These are phyloP conservation scores for Cercospora sp. DNA, from an alignment of 2,329 filamentous ascomycete species.

Conservation along the genomic window DNA sequence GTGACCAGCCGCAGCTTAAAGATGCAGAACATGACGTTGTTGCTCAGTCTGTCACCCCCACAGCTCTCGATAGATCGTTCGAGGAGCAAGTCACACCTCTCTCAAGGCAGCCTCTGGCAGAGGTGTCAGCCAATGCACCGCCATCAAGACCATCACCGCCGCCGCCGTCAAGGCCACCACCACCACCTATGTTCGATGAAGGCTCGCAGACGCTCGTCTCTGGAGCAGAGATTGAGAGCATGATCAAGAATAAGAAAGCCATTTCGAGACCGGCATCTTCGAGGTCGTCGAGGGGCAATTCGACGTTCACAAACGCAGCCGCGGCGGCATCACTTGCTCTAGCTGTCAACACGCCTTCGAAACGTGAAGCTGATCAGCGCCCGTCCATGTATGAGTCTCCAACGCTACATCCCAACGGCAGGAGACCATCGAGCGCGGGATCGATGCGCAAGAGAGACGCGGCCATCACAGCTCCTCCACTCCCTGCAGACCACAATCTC, in stretches of 20 bases:
- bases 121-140: conserved; percentile 18
- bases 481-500: conserved; percentile 80
- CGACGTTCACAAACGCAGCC: conserved; percentile 23
- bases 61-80: background rate
- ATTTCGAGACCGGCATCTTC: conserved; percentile 12
- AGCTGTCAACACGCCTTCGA: conserved; percentile 21
- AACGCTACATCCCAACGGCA: conserved; percentile 20
- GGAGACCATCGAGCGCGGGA: conserved; percentile 70
- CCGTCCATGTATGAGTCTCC: conserved; percentile 28
- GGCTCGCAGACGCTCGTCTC: conserved; percentile 82
- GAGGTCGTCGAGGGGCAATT: conserved; percentile 21
- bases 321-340: conserved; percentile 36
- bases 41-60: background rate
- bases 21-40: background rate
- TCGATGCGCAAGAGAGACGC: conserved; percentile 60
- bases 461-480: conserved; percentile 55
- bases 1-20: background rate
- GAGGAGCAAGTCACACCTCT: conserved; percentile 1
- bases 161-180: conserved; percentile 19
- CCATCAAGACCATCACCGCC: conserved; percentile 19
- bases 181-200: conserved; percentile 56
- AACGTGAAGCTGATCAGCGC: conserved; percentile 18
- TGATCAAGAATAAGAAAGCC: conserved; percentile 60
- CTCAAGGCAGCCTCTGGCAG: conserved; percentile 19
- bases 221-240: conserved; percentile 75